A percentile compares a stretch with the other conserved stretches of the same genome.
Evolutionary conservation across 495 filamentous ascomycete genomes (phyloP).

Genomic region (Peziza echinospora): DNA sequence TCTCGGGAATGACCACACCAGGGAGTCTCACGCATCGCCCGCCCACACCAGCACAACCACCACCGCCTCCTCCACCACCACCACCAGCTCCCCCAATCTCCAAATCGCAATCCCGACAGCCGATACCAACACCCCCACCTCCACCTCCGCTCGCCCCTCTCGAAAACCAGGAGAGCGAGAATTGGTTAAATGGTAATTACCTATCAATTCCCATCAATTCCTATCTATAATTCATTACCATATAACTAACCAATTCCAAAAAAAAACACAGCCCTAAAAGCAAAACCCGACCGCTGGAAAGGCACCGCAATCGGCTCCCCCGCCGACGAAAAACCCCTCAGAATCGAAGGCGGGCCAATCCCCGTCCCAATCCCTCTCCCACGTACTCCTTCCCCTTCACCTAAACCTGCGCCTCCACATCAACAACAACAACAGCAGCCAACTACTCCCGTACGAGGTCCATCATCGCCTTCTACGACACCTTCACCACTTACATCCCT

Average conservation of each 20-base stretch:
- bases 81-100: too few species aligned
- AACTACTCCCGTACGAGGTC: too few species aligned
- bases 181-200: neutral
- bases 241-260: neutral
- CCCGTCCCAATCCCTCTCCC: too few species aligned
- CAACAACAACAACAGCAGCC: too few species aligned
- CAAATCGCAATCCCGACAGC: neutral
- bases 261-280: neutral
- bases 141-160: neutral
- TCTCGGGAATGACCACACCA: conserved; percentile 9
- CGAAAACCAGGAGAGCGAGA: neutral
- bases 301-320: neutral
- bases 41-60: neutral
- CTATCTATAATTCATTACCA: too few species aligned
- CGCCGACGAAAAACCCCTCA: neutral
- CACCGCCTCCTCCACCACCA: neutral
- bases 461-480: too few species aligned
- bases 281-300: neutral
- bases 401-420: too few species aligned
- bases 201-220: neutral
- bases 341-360: neutral
- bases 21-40: neutral
- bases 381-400: too few species aligned
- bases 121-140: neutral
- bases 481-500: too few species aligned